A percentile compares a stretch with the other conserved stretches of the same genome.
Evolutionary conservation across 495 filamentous ascomycete species (phyloP).

Genomic region (Ascodesmis nigricans): DNA sequence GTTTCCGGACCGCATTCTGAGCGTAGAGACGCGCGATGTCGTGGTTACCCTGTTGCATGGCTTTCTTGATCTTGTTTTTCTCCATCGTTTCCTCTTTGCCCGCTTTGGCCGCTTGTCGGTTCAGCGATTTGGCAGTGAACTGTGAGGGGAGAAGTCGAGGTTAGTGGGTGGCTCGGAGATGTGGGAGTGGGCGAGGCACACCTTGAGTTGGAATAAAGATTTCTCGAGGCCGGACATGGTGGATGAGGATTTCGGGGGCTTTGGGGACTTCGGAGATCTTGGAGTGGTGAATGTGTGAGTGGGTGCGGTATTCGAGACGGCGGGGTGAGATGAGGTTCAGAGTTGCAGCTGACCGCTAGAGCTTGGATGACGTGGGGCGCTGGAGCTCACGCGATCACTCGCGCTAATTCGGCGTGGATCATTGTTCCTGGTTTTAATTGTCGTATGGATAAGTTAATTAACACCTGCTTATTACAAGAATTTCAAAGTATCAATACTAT

Average conservation of each 20-base stretch:
- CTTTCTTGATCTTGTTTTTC: conserved; percentile 65
- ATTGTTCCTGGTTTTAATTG: too few relatives aligned
- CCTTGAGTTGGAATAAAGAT: conserved; percentile 43
- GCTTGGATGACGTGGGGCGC: too few relatives aligned
- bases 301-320: too few relatives aligned
- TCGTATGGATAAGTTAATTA: too few relatives aligned
- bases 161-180: conserved; percentile 3
- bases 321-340: too few relatives aligned
- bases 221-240: conserved; percentile 42
- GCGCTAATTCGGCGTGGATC: too few relatives aligned
- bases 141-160: conserved; percentile 20
- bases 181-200: conserved; percentile 15
- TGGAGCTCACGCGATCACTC: too few relatives aligned
- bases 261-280: too few relatives aligned
- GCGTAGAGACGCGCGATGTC: conserved; percentile 65
- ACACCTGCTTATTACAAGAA: too few relatives aligned
- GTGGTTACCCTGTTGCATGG: conserved; percentile 40
- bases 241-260: neutral
- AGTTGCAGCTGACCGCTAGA: too few relatives aligned
- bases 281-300: too few relatives aligned
- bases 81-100: conserved; percentile 61
- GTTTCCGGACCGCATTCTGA: conserved; percentile 66
- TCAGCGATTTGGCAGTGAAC: conserved; percentile 72
- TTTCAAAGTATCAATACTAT: too few relatives aligned
- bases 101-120: conserved; percentile 58